A percentile compares a stretch with the other conserved stretches of the same genome.
Conservation (phyloP, 257 asterid genomes). For the Vinca minor region DNA sequence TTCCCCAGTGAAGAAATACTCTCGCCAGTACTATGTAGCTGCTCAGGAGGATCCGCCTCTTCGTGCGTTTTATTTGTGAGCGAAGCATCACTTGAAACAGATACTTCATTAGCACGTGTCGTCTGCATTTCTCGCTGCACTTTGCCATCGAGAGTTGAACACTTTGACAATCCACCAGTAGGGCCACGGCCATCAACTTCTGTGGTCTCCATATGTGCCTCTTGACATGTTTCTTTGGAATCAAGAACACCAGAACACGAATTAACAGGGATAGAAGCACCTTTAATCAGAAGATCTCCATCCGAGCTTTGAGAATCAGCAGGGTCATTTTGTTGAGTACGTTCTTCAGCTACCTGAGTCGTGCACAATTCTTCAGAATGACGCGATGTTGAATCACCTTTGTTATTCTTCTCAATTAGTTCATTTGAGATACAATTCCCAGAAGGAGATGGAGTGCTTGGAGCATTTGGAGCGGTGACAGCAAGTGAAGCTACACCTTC, state of each 20-base stretch:
- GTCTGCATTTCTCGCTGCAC: conserved; percentile 22
- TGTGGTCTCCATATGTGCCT: conserved; percentile 22
- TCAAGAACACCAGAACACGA: conserved; percentile 20
- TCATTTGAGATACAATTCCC: conserved; percentile 12
- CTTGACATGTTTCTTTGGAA: conserved; percentile 9
- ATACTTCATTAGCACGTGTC: conserved; percentile 16
- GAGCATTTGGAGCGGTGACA: conserved; percentile 19
- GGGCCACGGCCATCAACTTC: conserved; percentile 13
- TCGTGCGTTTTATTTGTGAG: conserved; percentile 15
- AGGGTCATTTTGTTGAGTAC: conserved; percentile 19
- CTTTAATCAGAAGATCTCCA: conserved; percentile 22
- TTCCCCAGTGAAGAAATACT: conserved; percentile 14
- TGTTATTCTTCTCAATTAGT: conserved; percentile 8
- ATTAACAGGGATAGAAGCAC: conserved; percentile 20
- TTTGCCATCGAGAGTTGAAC: conserved; percentile 17
- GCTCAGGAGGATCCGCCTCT: conserved; percentile 12
- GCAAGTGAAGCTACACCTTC: conserved; percentile 21
- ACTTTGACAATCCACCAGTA: conserved; percentile 16
- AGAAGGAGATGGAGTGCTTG: conserved; percentile 20
- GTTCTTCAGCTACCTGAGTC: conserved; percentile 17
- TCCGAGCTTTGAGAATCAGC: conserved; percentile 22
- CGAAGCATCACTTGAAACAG: conserved; percentile 16
- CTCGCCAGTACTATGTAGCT: conserved; percentile 11
- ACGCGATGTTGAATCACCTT: conserved; percentile 17
- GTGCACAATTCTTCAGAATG: conserved; percentile 16